Conservation (phyloP, 108 stramenopile genomes). For the Fistulifera solaris region DNA sequence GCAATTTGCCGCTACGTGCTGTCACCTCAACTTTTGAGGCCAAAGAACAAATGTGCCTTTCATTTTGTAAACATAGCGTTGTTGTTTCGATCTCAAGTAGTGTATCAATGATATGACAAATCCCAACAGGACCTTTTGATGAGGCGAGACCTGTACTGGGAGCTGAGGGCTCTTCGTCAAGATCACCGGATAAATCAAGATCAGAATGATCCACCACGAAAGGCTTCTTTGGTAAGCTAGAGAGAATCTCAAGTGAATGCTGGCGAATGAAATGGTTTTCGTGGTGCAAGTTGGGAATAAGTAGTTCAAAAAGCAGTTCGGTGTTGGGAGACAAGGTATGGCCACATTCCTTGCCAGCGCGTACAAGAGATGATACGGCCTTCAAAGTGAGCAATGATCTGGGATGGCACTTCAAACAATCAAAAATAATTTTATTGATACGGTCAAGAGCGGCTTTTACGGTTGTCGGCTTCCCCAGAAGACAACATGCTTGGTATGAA, state of each 20-base stretch:
- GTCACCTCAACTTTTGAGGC: constrained; percentile 59
- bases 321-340: constrained; percentile 2
- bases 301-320: constrained; percentile 45
- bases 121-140: constrained; percentile 14
- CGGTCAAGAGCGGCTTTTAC: too few species aligned
- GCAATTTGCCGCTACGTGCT: constrained; percentile 55
- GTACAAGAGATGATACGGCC: constrained; percentile 33
- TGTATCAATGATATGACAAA: constrained; percentile 50
- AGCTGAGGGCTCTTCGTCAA: constrained; percentile 56
- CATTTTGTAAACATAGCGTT: constrained; percentile 45
- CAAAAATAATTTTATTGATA: too few species aligned
- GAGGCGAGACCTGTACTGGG: not conserved
- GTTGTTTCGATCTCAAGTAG: constrained; percentile 51
- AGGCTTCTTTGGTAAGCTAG: constrained; percentile 47
- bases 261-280: constrained; percentile 59
- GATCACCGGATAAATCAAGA: constrained; percentile 66
- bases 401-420: too few species aligned
- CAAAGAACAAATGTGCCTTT: constrained; percentile 39
- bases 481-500: too few species aligned
- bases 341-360: constrained; percentile 12
- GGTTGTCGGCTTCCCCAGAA: too few species aligned
- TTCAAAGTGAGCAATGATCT: constrained; percentile 35
- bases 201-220: constrained; percentile 67
- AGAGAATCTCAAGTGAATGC: constrained; percentile 61
- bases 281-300: constrained; percentile 48